Percentiles rank a stretch among this genome's conserved stretches.
These are phyloP conservation scores for Silene uniflora DNA, from an alignment of 148 eudicot genomes.

Conservation along the genomic window DNA sequence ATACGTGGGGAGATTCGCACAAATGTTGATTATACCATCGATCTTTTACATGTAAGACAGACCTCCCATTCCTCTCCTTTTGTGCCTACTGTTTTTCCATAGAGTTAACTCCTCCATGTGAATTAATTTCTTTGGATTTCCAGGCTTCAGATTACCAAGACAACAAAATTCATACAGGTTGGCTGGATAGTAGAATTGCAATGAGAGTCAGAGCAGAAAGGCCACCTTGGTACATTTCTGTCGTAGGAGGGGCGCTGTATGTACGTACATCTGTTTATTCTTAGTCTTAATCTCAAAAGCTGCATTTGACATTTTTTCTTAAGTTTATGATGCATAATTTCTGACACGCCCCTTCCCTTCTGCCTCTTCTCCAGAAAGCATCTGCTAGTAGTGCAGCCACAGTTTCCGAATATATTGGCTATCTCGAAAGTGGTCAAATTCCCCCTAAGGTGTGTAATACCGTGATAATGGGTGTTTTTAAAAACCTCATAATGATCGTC, in stretches of 20 bases:
- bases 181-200: conserved; percentile 99
- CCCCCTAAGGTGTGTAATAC: conserved; percentile 78
- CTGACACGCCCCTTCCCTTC: conserved; percentile 9
- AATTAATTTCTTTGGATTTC: conserved; percentile 11
- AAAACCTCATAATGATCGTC: background rate
- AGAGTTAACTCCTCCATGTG: background rate
- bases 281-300: conserved; percentile 1
- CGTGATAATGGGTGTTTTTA: conserved; percentile 1
- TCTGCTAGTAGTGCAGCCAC: conserved; percentile 94
- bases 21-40: conserved; percentile 96
- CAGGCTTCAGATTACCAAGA: conserved; percentile 92
- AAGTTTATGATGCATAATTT: background rate
- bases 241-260: conserved; percentile 96
- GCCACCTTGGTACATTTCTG: conserved; percentile 99
- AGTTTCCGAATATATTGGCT: conserved; percentile 93
- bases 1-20: conserved; percentile 98
- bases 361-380: conserved; percentile 71
- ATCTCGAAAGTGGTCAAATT: conserved; percentile 97
- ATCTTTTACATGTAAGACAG: conserved; percentile 75
- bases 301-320: background rate
- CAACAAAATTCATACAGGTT: conserved; percentile 95
- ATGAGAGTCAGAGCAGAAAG: conserved; percentile 99
- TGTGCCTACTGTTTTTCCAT: background rate
- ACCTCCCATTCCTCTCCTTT: background rate
- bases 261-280: conserved; percentile 43